Evolutionary conservation across 192 early-diverging fungal species (phyloP).

Genomic region (Lunasporangiospora selenospora): DNA sequence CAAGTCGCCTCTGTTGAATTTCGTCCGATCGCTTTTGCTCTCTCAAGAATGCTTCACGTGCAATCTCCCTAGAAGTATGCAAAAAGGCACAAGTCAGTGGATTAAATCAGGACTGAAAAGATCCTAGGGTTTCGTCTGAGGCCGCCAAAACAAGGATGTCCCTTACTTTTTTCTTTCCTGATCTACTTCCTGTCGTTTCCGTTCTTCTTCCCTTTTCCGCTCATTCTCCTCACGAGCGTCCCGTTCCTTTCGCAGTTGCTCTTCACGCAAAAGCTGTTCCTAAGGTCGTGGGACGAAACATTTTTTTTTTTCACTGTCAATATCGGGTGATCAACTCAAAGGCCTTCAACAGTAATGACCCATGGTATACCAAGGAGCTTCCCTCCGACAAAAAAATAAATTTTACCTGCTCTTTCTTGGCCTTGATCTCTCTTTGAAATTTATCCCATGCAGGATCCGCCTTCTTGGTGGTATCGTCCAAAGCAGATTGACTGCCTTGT

Average conservation of each 20-base stretch:
- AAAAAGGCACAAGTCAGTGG: too few species aligned
- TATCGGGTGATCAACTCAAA: too few species aligned
- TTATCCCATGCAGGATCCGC: constrained; percentile 25
- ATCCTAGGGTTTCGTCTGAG: too few species aligned
- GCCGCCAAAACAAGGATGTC: too few species aligned
- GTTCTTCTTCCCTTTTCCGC: constrained; percentile 15
- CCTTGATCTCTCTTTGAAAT: constrained; percentile 32
- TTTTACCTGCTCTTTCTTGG: constrained; percentile 29
- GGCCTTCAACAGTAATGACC: too few species aligned
- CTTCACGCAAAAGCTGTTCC: constrained; percentile 27
- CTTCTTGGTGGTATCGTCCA: not conserved
- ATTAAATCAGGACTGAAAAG: too few species aligned
- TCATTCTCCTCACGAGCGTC: constrained; percentile 33
- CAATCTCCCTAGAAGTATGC: constrained; percentile 13
- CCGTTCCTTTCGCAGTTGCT: constrained; percentile 22
- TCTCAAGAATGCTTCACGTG: constrained; percentile 22
- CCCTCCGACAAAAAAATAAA: not conserved
- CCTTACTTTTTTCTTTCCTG: constrained; percentile 27
- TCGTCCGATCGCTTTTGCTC: constrained; percentile 22
- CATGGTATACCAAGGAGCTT: too few species aligned
- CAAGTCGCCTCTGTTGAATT: constrained; percentile 11
- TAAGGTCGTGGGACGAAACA: too few species aligned
- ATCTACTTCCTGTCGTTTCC: constrained; percentile 8
- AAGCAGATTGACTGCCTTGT: constrained; percentile 6
- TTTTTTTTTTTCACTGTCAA: too few species aligned